These are phyloP conservation scores for Plantago major DNA, from an alignment of 257 asterid genomes.

Conservation along the genomic window DNA sequence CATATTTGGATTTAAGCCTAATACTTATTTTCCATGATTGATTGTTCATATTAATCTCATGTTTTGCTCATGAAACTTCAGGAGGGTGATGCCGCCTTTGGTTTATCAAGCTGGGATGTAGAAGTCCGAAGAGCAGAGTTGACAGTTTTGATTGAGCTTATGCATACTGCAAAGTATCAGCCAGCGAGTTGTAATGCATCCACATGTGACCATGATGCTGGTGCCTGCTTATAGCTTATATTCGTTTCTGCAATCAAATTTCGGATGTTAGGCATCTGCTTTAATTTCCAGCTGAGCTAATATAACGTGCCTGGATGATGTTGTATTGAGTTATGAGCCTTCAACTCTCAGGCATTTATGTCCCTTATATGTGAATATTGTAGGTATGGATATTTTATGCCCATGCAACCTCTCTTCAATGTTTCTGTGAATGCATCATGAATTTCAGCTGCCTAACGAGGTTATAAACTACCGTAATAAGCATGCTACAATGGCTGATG, in stretches of 20 bases:
- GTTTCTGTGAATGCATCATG: conserved; percentile 19
- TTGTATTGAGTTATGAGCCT: conserved; percentile 25
- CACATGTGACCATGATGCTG: conserved; percentile 9
- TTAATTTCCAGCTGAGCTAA: conserved; percentile 20
- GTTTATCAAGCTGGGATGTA: conserved; percentile 17
- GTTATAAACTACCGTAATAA: conserved; percentile 22
- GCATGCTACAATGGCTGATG: conserved; percentile 12
- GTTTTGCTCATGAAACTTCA: conserved; percentile 15
- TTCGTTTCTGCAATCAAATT: conserved; percentile 8
- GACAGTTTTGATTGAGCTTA: conserved; percentile 29
- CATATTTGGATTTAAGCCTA: not conserved
- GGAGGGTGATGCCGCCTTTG: conserved; percentile 23
- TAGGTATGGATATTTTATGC: conserved; percentile 32
- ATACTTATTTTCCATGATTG: not conserved
- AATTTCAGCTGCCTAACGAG: conserved; percentile 23
- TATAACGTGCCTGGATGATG: conserved; percentile 27
- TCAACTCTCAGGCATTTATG: conserved; percentile 22
- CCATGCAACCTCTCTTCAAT: conserved; percentile 21
- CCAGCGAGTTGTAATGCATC: conserved; percentile 19
- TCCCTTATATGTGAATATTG: conserved; percentile 46
- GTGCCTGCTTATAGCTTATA: conserved; percentile 18
- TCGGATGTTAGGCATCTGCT: conserved; percentile 26
- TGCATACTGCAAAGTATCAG: conserved; percentile 12
- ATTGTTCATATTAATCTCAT: not conserved
- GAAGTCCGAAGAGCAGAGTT: conserved; percentile 10